These are phyloP conservation scores for Gynandropsis gynandra DNA, from an alignment of 345 rosid species.

Conservation along the genomic window DNA sequence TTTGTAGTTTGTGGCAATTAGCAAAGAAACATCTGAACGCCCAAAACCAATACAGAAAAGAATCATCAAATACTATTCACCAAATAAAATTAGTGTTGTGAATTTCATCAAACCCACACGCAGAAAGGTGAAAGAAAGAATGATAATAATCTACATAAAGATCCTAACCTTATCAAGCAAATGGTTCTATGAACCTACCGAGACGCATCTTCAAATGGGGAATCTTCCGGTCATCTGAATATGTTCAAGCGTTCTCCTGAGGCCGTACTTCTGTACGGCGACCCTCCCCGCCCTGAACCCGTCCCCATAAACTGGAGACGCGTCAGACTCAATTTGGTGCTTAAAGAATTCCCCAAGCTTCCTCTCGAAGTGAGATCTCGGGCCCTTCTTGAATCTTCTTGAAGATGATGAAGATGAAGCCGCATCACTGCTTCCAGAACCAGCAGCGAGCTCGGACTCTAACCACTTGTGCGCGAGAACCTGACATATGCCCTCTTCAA, in stretches of 20 bases:
- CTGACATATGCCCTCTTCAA: constrained; percentile 97
- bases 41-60: constrained; percentile 11
- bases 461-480: constrained; percentile 97
- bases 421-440: constrained; percentile 29
- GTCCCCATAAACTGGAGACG: constrained; percentile 83
- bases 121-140: constrained; percentile 21
- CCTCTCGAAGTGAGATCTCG: constrained; percentile 59
- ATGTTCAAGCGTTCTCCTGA: constrained; percentile 65
- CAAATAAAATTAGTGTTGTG: constrained; percentile 12
- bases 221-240: constrained; percentile 72
- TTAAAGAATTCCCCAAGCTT: constrained; percentile 86
- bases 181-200: not conserved
- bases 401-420: constrained; percentile 43
- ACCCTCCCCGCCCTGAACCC: constrained; percentile 69
- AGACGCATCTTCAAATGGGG: constrained; percentile 42
- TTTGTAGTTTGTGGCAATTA: no score
- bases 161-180: constrained; percentile 17
- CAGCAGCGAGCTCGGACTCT: constrained; percentile 44
- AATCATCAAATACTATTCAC: constrained; percentile 10
- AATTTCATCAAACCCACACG: constrained; percentile 7
- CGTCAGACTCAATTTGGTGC: constrained; percentile 82
- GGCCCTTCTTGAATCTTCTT: constrained; percentile 37
- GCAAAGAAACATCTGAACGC: constrained; percentile 10
- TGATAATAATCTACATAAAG: constrained; percentile 16
- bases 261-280: constrained; percentile 70